Conservation (phyloP, 441 rosid genomes). For the Metrosideros polymorpha region DNA sequence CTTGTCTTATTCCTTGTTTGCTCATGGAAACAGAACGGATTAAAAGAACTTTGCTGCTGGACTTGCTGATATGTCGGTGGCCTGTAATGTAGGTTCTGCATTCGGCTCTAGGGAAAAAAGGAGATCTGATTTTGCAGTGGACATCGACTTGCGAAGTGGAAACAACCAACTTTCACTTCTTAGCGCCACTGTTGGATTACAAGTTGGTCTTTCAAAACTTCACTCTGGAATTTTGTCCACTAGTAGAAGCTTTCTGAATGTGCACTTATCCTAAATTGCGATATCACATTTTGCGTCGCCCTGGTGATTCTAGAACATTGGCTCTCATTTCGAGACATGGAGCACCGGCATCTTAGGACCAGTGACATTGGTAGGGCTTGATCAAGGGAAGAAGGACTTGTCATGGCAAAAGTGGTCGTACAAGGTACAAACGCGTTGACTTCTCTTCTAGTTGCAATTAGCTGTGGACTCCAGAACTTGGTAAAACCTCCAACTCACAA, state of each 20-base stretch:
- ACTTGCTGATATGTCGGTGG: neutral
- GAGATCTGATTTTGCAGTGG: slow-evolving; percentile 10
- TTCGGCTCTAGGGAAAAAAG: slow-evolving; percentile 14
- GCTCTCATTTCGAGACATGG: slow-evolving; percentile 47
- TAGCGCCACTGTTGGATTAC: slow-evolving; percentile 29
- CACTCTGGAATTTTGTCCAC: neutral
- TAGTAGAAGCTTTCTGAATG: neutral
- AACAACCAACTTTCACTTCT: slow-evolving; percentile 26
- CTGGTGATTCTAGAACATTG: slow-evolving; percentile 26
- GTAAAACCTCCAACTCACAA: neutral
- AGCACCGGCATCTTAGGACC: slow-evolving; percentile 44
- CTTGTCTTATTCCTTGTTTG: neutral
- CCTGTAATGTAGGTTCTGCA: slow-evolving; percentile 19
- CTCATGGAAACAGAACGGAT: neutral
- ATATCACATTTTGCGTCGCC: neutral
- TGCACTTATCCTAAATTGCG: neutral
- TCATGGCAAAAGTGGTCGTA: slow-evolving; percentile 46
- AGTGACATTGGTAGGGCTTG: slow-evolving; percentile 41
- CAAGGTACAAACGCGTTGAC: slow-evolving; percentile 10
- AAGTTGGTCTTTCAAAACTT: slow-evolving; percentile 13
- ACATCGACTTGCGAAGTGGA: slow-evolving; percentile 15
- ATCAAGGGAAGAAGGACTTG: slow-evolving; percentile 36
- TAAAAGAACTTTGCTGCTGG: neutral
- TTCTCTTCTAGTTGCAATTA: neutral
- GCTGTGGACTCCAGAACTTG: neutral